Evolutionary conservation across 1,139 yeast genomes (phyloP), one percentile per base, ranked within the genome.

Genomic region (Sugiyamaella pinicola): DNA sequence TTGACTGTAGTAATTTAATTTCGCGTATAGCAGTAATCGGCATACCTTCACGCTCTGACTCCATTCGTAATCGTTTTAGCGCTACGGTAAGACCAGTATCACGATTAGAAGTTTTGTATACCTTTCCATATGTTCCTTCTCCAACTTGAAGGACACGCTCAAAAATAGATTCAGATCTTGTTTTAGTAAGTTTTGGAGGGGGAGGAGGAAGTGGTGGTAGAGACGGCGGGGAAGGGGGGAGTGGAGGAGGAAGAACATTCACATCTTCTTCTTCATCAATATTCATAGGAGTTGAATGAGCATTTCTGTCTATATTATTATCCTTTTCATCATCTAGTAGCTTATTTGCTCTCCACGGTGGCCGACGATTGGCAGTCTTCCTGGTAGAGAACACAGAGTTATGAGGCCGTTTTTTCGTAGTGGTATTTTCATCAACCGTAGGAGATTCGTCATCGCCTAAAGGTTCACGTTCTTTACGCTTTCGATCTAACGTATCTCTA

Each of bases 1-100:
- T 83, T n/a, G 91, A 81, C 69, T 93, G 98, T 43, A 93, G 74
- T 19, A 93, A 73, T 60, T 90, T 85, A 56, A 91, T 89, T 71
- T 93, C 99, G 61, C 99, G 78, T 64, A 91, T 83, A 0, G 98
- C 96, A 0, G 99, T 93, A 19, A 93, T 87, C 0, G 99, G 99
- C 70, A 93, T 89, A 0, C 98, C 98, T 66, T 93, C 99, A 48
- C 90, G 76, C 68, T 93, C 98, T 7, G 83, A 73, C 66, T 93
- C 98, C 66, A 93, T 76, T 56, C 98, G 73, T 46, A 93, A 75
- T 61, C 85, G 80, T 66, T 93, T 93, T 64, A 93, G 74, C 1
- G 99, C 99, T 22, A 90, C 95, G 61, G 77, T 73, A 56, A 81
- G 83, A 4, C 79, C 77, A 0, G 96, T 88, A n/a, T 81, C 74